Conservation (phyloP, 345 rosid species). For the Boechera stricta region DNA sequence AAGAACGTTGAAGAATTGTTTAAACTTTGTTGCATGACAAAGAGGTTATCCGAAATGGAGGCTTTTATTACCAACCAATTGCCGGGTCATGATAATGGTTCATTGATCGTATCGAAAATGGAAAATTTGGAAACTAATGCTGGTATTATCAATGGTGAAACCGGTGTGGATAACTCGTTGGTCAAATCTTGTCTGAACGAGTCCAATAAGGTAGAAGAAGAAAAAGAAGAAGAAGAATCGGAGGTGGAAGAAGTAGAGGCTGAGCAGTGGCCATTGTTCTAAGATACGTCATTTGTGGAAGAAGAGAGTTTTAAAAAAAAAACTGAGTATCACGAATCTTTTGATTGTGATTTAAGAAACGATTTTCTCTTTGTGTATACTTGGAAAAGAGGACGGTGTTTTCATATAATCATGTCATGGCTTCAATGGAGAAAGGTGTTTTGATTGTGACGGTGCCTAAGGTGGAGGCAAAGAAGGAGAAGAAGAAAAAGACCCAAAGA, state of each 20-base stretch:
- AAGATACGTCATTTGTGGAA: constrained; percentile 29
- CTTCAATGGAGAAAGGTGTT: too few relatives aligned
- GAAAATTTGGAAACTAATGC: neutral
- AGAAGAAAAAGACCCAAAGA: too few relatives aligned
- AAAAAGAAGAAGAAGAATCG: neutral
- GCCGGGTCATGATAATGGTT: neutral
- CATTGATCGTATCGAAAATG: neutral
- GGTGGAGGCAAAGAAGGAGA: too few relatives aligned
- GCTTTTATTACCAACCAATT: neutral
- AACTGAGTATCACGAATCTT: too few relatives aligned
- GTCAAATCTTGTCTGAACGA: constrained; percentile 2
- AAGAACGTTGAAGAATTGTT: constrained; percentile 12
- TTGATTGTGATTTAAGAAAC: too few relatives aligned
- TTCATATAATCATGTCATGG: too few relatives aligned
- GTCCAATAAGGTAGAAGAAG: constrained; percentile 4
- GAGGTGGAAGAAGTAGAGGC: neutral
- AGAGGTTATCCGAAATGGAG: constrained; percentile 30
- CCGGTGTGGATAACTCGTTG: constrained; percentile 21
- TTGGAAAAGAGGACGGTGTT: too few relatives aligned
- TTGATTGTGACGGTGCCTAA: too few relatives aligned
- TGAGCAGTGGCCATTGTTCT: constrained; percentile 25
- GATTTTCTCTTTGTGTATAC: too few relatives aligned
- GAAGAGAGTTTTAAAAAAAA: neutral
- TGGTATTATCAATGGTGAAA: constrained; percentile 5
- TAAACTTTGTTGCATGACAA: constrained; percentile 23